A percentile compares a stretch with the other conserved stretches of the same genome.
These are phyloP conservation scores for Oryza glumipatula DNA, from an alignment of 176 grass and related monocot species.

Conservation along the genomic window DNA sequence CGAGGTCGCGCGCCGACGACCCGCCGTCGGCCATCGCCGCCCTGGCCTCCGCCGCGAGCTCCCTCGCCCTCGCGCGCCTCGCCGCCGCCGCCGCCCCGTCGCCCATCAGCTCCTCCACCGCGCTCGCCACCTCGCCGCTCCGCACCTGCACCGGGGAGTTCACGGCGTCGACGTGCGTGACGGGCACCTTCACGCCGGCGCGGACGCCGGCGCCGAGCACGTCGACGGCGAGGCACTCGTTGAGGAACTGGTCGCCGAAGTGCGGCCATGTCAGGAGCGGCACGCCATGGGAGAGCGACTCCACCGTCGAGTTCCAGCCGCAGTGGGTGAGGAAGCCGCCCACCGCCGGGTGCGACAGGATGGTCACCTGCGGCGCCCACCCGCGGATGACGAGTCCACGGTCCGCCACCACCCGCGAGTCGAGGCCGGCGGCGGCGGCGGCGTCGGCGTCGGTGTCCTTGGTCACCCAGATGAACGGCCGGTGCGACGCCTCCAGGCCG, in stretches of 20 bases:
- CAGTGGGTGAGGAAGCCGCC: slow-evolving; percentile 68
- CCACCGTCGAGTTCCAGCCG: slow-evolving; percentile 71
- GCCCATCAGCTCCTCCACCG: slow-evolving; percentile 49
- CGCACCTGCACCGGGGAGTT: slow-evolving; percentile 18
- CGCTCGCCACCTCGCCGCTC: slow-evolving; percentile 31
- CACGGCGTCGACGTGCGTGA: background rate
- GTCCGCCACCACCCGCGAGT: slow-evolving; percentile 18
- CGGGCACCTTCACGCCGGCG: slow-evolving; percentile 28
- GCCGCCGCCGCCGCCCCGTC: background rate
- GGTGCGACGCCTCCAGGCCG: slow-evolving; percentile 48
- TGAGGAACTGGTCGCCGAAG: slow-evolving; percentile 70
- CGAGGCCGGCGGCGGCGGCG: slow-evolving; percentile 32
- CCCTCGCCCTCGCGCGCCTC: slow-evolving; percentile 28
- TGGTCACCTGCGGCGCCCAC: slow-evolving; percentile 71
- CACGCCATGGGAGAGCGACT: slow-evolving; percentile 53
- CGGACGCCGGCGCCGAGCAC: slow-evolving; percentile 57
- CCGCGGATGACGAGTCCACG: slow-evolving; percentile 59
- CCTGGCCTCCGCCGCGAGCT: slow-evolving; percentile 20
- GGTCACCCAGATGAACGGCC: slow-evolving; percentile 44
- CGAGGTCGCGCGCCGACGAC: slow-evolving; percentile 46
- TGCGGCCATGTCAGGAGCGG: slow-evolving; percentile 77
- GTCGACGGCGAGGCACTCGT: slow-evolving; percentile 60
- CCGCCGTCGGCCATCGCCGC: slow-evolving; percentile 48
- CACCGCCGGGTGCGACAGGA: slow-evolving; percentile 53
- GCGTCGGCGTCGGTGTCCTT: slow-evolving; percentile 16